Evolutionary conservation across 345 rosid genomes (phyloP).

Genomic region (Populus simonii): DNA sequence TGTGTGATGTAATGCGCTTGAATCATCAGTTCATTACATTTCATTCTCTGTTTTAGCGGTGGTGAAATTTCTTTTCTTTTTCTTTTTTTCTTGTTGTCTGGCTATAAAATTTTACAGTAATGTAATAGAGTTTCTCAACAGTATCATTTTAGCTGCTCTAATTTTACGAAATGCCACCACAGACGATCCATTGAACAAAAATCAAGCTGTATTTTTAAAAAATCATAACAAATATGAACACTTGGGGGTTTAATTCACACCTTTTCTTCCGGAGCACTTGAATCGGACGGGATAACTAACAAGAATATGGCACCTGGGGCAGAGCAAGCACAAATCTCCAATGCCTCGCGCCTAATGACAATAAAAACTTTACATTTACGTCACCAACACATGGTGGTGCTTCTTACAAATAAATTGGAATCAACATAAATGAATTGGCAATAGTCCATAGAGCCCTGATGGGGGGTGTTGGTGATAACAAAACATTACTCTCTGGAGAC

Average conservation of each 20-base stretch:
- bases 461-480: too few relatives aligned
- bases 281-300: slow-evolving; percentile 15
- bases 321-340: slow-evolving; percentile 31
- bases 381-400: slow-evolving; percentile 33
- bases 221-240: background rate
- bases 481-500: too few relatives aligned
- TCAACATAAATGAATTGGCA: slow-evolving; percentile 35
- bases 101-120: too few relatives aligned
- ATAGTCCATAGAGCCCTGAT: slow-evolving; percentile 33
- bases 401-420: slow-evolving; percentile 34
- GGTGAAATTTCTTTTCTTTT: too few relatives aligned
- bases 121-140: background rate
- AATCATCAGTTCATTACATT: too few relatives aligned
- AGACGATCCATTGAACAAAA: background rate
- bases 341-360: slow-evolving; percentile 36
- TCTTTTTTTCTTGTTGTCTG: too few relatives aligned
- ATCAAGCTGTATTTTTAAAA: slow-evolving; percentile 1
- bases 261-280: slow-evolving; percentile 4
- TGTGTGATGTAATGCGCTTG: too few relatives aligned
- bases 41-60: too few relatives aligned
- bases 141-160: background rate
- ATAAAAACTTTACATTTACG: slow-evolving; percentile 51
- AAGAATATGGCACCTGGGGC: slow-evolving; percentile 29
- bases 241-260: slow-evolving; percentile 17
- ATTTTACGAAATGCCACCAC: background rate